Evolutionary conservation across 2,329 filamentous ascomycete genomes (phyloP).

Genomic region (Penicillium sp.): DNA sequence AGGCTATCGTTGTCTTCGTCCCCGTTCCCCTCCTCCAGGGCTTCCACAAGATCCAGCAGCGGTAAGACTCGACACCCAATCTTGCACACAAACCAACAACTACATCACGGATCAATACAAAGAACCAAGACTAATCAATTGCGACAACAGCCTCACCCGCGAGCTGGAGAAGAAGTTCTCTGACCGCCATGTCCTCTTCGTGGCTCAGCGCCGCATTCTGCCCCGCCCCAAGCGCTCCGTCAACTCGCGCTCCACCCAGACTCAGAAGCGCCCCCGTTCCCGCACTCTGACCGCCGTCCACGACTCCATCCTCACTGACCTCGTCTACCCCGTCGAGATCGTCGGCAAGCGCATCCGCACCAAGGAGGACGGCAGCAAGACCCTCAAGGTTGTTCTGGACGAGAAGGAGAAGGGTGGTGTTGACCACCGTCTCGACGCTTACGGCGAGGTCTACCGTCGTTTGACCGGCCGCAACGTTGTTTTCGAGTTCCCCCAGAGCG

Average conservation of each 20-base stretch:
- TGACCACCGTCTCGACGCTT: constrained; percentile 99
- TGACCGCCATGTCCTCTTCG: constrained; percentile 98
- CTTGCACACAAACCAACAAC: neutral
- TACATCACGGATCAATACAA: neutral
- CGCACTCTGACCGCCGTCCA: constrained; percentile 98
- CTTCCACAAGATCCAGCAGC: constrained; percentile 99
- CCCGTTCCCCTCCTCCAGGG: constrained; percentile 96
- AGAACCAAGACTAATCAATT: constrained; percentile 9
- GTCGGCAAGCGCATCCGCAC: constrained; percentile 98
- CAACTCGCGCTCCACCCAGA: constrained; percentile 93
- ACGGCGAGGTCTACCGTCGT: constrained; percentile 98
- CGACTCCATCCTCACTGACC: constrained; percentile 95
- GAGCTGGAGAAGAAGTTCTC: constrained; percentile 99
- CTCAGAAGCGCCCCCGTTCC: constrained; percentile 97
- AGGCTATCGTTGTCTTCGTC: constrained; percentile 99
- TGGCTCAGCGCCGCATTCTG: constrained; percentile 97
- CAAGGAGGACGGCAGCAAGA: constrained; percentile 98
- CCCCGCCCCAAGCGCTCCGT: constrained; percentile 98
- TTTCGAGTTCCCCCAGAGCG: constrained; percentile 96
- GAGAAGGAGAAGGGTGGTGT: constrained; percentile 99
- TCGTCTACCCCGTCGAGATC: constrained; percentile 99
- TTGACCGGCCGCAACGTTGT: constrained; percentile 93
- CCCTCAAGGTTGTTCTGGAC: constrained; percentile 97
- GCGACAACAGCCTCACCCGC: constrained; percentile 76
- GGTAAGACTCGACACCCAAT: constrained; percentile 63